These are phyloP conservation scores for Biancaea sappan DNA, from an alignment of 306 rosid species.

Conservation along the genomic window DNA sequence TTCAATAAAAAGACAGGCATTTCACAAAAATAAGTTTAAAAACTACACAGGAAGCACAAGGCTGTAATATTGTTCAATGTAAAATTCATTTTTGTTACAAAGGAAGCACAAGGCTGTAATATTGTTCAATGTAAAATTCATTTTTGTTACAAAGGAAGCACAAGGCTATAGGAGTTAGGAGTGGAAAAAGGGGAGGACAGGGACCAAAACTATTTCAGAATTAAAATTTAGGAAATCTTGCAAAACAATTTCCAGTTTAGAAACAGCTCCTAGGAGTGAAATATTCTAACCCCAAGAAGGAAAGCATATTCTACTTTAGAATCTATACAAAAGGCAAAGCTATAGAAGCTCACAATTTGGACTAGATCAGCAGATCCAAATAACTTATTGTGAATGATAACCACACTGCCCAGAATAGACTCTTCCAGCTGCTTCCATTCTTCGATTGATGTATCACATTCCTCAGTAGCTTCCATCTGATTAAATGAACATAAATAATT, in stretches of 20 bases:
- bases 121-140: too few species aligned
- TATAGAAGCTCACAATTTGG: constrained; percentile 55
- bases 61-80: neutral
- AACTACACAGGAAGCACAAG: too few species aligned
- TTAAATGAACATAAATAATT: constrained; percentile 24
- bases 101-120: too few species aligned
- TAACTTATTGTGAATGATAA: constrained; percentile 62
- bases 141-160: too few species aligned
- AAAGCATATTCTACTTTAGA: constrained; percentile 17
- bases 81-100: too few species aligned
- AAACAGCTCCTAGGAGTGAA: constrained; percentile 5
- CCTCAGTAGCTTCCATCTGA: constrained; percentile 59
- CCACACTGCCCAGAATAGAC: constrained; percentile 53
- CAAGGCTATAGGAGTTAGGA: too few species aligned
- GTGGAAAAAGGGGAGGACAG: too few species aligned
- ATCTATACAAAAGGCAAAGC: constrained; percentile 2
- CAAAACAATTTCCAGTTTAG: neutral
- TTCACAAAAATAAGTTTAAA: neutral
- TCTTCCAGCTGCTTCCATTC: constrained; percentile 74
- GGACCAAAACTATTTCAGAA: too few species aligned
- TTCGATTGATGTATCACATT: constrained; percentile 57
- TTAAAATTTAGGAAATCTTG: neutral
- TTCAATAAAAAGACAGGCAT: neutral
- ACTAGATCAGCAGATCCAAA: constrained; percentile 75
- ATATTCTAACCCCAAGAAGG: neutral